Conservation (phyloP, 108 stramenopile species). For the Stephanodiscus minutulus region DNA sequence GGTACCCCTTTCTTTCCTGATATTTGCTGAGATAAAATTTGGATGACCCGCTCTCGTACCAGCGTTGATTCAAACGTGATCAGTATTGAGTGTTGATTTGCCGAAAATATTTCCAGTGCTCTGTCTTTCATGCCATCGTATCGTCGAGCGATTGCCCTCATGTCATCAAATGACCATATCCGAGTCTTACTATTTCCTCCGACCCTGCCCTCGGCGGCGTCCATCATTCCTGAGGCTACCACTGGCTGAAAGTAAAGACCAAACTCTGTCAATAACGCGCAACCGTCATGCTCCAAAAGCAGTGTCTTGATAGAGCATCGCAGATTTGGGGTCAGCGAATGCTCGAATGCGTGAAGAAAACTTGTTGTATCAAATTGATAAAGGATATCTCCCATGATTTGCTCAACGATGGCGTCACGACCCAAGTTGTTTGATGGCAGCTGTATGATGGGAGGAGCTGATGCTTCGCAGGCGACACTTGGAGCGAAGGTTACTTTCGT, state of each 20-base stretch:
- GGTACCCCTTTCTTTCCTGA: conserved; percentile 13
- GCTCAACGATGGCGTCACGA: conserved; percentile 43
- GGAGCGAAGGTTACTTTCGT: conserved; percentile 21
- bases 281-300: conserved; percentile 61
- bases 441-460: conserved; percentile 34
- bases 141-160: conserved; percentile 71
- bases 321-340: conserved; percentile 49
- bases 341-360: conserved; percentile 70
- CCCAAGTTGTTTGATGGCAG: conserved; percentile 26
- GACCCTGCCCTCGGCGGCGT: background rate
- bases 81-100: conserved; percentile 55
- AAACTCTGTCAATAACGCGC: conserved; percentile 63
- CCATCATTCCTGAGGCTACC: conserved; percentile 31
- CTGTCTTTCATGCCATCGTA: conserved; percentile 79
- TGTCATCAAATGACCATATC: conserved; percentile 56
- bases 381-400: conserved; percentile 59
- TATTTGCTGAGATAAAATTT: conserved; percentile 49
- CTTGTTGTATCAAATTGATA: conserved; percentile 68
- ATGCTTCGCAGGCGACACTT: conserved; percentile 25
- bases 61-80: conserved; percentile 67
- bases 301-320: conserved; percentile 53
- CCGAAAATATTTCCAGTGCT: conserved; percentile 78
- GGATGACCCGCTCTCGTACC: conserved; percentile 77
- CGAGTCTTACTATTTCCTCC: conserved; percentile 17
- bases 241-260: conserved; percentile 79